Base-by-base conservation (phyloP, 225 moss, liverwort and hornwort genomes). In the Takakia lepidozioides region DNA sequence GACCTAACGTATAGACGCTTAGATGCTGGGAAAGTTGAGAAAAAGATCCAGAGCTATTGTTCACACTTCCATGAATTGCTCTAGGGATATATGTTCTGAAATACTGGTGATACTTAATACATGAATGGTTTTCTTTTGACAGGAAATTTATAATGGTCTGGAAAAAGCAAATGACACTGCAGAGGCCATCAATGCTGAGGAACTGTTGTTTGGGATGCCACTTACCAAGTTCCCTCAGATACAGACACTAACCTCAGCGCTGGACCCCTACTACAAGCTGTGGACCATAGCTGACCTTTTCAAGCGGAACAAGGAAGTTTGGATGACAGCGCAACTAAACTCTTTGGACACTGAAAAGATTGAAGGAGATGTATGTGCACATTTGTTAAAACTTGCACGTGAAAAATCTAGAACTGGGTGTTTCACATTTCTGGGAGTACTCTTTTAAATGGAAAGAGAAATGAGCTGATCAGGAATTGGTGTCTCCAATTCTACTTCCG, bases 121-220 rank as follows among this genome's bases (percentile, higher is more conserved):
- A n/a, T n/a, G n/a, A n/a, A n/a, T n/a, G n/a, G n/a, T n/a, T n/a
- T n/a, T n/a, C n/a, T n/a, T n/a, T 10, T 65, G 27, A 34, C 50
- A 88, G 92, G 70, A 63, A 36, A 49, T 88, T n/a, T 66, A 80
- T 15, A 48, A 80, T 37, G 85, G 82, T 21, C 56, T 93, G 17
- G 92, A 88, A 55, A 46, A 54, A 49, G 85, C 92, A 44, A 65
- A 70, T 48, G 85, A 88, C 32, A 62, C 63, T 21, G 63, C 60
- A 18, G 75, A 80, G 23, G 50, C 50, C 13, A 81, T 93, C 4
- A 93, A 93, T 50, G 72, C 60, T 0, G 85, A 93, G 28, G 88
- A 93, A 52, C 53, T 85, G 41, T 69, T 88, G 58, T 93, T 93
- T 73, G 92, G 92, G 2, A 88, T 93, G 71, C 92, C 92, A 3